Evolutionary conservation across 1,284 basidiomycete species (phyloP).

Genomic region (Vanrija pseudolonga): DNA sequence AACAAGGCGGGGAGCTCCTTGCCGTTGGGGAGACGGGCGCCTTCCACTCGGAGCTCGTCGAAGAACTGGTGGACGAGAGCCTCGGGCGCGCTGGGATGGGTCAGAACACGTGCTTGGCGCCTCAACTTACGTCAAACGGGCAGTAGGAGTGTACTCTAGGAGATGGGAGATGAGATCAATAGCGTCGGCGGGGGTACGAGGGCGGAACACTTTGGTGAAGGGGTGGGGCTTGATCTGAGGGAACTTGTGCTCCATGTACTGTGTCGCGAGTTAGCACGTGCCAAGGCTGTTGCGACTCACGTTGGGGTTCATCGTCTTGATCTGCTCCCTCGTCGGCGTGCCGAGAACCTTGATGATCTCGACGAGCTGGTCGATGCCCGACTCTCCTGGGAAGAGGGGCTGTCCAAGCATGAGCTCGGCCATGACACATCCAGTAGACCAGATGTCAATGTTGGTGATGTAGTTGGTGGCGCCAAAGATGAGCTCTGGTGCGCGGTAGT

Average conservation of each 20-base stretch:
- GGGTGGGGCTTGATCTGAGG: conserved; percentile 98
- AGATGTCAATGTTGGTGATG: conserved; percentile 99
- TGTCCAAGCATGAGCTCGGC: conserved; percentile 99
- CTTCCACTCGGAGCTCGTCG: conserved; percentile 86
- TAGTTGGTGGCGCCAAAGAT: conserved; percentile 99
- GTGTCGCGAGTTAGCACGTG: conserved; percentile 2
- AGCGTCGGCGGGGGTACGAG: conserved; percentile 90
- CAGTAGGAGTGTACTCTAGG: conserved; percentile 93
- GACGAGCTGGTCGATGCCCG: conserved; percentile 98
- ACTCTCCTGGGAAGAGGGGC: conserved; percentile 97
- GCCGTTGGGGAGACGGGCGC: conserved; percentile 91
- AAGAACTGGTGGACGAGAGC: conserved; percentile 97
- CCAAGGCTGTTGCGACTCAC: conserved; percentile 25
- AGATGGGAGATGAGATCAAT: conserved; percentile 94
- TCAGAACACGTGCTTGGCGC: background rate
- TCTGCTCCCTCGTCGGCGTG: conserved; percentile 96
- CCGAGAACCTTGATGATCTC: conserved; percentile 99
- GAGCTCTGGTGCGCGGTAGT: conserved; percentile 98
- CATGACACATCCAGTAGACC: conserved; percentile 99
- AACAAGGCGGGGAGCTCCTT: conserved; percentile 92
- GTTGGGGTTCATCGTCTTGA: conserved; percentile 99
- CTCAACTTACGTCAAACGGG: conserved; percentile 61
- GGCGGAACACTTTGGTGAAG: conserved; percentile 97
- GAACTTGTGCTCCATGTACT: conserved; percentile 99
- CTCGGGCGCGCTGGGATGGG: conserved; percentile 64